Conservation (phyloP, 2,329 filamentous ascomycete genomes). For the Fusarium xyrophilum region DNA sequence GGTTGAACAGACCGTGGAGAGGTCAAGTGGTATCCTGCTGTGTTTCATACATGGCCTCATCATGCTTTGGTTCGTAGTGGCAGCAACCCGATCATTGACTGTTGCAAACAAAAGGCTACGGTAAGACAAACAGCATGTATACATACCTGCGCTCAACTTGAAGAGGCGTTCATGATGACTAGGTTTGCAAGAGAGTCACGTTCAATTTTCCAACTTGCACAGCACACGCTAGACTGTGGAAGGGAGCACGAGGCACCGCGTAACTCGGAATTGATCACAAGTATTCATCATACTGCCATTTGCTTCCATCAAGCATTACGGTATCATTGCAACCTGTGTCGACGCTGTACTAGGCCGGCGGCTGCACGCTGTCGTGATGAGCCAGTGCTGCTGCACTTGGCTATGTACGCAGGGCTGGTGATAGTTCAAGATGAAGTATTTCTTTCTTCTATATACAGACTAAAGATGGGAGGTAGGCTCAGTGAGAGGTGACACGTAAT, state of each 20-base stretch:
- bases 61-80: background rate
- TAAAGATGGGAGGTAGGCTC: no score
- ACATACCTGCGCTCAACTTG: background rate
- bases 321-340: no score
- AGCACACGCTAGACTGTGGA: background rate
- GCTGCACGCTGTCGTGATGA: background rate
- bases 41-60: background rate
- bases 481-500: no score
- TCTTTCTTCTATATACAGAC: no score
- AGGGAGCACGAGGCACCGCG: background rate
- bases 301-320: no score
- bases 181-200: background rate
- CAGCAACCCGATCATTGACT: background rate
- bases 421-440: no score
- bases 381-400: no score
- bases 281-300: background rate
- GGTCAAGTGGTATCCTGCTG: background rate
- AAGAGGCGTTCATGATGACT: background rate
- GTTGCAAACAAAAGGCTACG: background rate
- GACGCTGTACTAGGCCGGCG: no score
- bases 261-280: no score
- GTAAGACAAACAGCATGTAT: background rate
- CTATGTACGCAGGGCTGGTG: no score
- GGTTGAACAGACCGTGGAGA: background rate
- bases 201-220: background rate